Evolutionary conservation across 179 eudicot species (phyloP).

Genomic region (Carnegiea gigantea): DNA sequence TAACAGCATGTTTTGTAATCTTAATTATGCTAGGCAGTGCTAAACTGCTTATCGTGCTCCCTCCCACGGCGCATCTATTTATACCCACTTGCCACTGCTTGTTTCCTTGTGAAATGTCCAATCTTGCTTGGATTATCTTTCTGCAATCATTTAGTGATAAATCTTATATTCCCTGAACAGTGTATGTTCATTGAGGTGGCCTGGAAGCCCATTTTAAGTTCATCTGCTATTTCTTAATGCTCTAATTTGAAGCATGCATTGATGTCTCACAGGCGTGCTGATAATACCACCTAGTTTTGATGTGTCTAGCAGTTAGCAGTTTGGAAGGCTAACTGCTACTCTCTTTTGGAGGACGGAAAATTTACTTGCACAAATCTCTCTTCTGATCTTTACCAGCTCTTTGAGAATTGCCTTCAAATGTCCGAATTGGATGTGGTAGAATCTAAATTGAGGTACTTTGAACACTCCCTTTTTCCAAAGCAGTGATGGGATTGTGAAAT

Average conservation of each 20-base stretch:
- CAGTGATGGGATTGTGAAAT: neutral
- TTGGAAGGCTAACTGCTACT: constrained; percentile 8
- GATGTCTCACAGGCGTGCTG: constrained; percentile 3
- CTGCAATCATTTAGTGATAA: neutral
- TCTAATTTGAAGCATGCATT: constrained; percentile 2
- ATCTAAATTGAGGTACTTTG: constrained; percentile 31
- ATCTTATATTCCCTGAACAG: neutral
- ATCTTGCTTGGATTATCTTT: neutral
- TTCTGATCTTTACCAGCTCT: constrained; percentile 5
- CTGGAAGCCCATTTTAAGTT: neutral
- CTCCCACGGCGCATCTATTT: neutral
- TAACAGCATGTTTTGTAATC: neutral
- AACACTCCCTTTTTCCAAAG: neutral
- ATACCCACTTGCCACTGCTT: neutral
- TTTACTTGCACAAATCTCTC: constrained; percentile 6
- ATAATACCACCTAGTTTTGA: neutral
- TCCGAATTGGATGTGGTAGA: constrained; percentile 46
- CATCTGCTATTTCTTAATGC: neutral
- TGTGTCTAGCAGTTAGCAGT: neutral
- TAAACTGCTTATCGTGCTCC: neutral
- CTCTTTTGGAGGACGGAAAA: neutral
- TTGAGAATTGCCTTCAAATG: constrained; percentile 30
- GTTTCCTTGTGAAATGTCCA: neutral
- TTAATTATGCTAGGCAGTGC: neutral
- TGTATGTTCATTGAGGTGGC: neutral